Evolutionary conservation across 2,329 filamentous ascomycete genomes (phyloP).

Genomic region (Colletotrichum lini): DNA sequence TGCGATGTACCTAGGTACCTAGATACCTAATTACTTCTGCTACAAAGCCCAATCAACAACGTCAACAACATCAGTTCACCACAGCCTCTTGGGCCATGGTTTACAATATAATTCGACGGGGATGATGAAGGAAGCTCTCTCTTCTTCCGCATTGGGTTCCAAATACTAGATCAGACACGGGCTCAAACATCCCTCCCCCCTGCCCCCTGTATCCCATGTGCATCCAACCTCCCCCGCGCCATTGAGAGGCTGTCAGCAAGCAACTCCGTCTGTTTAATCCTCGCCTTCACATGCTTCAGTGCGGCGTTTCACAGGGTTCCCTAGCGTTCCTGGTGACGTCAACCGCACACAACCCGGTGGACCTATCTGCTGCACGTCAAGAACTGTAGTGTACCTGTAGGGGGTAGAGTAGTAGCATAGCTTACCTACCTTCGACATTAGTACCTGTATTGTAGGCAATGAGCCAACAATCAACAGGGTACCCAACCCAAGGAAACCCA

Average conservation of each 20-base stretch:
- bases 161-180: no score
- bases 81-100: no score
- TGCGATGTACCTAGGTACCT: background rate
- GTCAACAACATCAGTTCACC: no score
- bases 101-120: no score
- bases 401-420: background rate
- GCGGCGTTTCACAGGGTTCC: conserved; percentile 34
- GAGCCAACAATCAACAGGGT: background rate
- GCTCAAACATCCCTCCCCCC: no score
- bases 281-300: conserved; percentile 39
- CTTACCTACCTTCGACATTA: background rate
- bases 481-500: conserved; percentile 3
- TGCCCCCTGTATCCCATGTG: no score
- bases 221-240: background rate
- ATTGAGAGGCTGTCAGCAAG: background rate
- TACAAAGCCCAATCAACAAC: no score
- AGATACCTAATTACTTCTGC: background rate
- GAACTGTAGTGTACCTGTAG: background rate
- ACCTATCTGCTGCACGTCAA: conserved; percentile 35
- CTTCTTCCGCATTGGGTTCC: no score
- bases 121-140: no score
- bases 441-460: background rate
- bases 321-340: conserved; percentile 40
- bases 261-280: background rate
- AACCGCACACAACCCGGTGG: conserved; percentile 24